Base-by-base conservation (phyloP, 1,139 yeast genomes). In the Groenewaldozyma auringiensis region DNA sequence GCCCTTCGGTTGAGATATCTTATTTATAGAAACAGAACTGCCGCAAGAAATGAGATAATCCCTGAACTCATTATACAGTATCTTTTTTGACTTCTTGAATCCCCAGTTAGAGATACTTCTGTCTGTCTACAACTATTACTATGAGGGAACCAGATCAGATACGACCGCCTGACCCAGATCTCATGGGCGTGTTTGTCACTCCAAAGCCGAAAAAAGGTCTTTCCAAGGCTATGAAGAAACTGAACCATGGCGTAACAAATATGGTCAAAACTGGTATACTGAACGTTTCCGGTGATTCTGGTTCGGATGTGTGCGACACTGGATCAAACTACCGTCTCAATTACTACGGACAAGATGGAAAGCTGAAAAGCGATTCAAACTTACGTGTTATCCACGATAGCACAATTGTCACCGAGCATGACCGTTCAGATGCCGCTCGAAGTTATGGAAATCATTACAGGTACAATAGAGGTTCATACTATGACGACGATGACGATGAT, bases 371-470 rank as follows among this genome's bases (percentile, higher is more conserved):
- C 35, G 61, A 58, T 42, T 54, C 60, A 3, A 53, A 54, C 35
- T 49, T 57, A 22, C 48, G 50, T 34, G 45, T 57, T 39, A 56
- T 55, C 39, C 60, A 57, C 42, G 60, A 57, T 46, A 46, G 56
- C 13, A 43, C 38, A 4, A 20, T 35, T 16, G 36, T 16, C 6
- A 18, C n/a, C 25, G 38, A 16, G 25, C 20, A 35, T 35, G 38
- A 35, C 13, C 4, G 6, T 4, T 18, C 21, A 20, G 38, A 35
- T n/a, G 25, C 21, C 25, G 21, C 16, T 16, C 4, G 38, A 18
- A 35, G 38, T 35, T 35, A 35, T 20, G 36, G 36, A 13, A 9
- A 32, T 55, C 21, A 53, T 52, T 21, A 51, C 51, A 16, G 52
- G 43, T 21, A 41, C 18, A 29, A 29, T 13, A 32, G n/a, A 25